phyloP scores from a whole-genome alignment of 148 eudicot species.

The Talinum fruticosum region DNA sequence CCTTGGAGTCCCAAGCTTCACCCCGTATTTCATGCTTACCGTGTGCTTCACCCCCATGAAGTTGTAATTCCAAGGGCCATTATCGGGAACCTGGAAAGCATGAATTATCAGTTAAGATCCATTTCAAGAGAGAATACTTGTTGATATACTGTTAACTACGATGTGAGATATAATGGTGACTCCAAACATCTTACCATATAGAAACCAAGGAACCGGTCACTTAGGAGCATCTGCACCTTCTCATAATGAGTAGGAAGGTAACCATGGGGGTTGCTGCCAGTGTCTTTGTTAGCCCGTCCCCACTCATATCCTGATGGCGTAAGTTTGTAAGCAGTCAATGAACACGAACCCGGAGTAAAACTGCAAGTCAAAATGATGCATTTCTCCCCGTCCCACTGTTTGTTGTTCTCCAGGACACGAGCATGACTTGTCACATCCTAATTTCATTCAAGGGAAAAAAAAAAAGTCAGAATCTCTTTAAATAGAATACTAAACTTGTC shows the following conservation, averaged over 20 bases:
- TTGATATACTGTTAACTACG: too few species aligned
- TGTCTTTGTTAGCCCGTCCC: conserved; percentile 89
- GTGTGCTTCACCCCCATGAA: conserved; percentile 98
- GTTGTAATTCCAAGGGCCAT: conserved; percentile 93
- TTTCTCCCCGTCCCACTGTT: conserved; percentile 97
- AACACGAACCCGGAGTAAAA: conserved; percentile 97
- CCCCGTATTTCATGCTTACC: conserved; percentile 75
- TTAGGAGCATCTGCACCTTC: conserved; percentile 98
- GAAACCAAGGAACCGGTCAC: conserved; percentile 98
- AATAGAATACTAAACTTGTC: background rate
- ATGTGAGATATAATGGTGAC: too few species aligned
- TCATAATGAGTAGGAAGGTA: conserved; percentile 94
- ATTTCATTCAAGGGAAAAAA: background rate
- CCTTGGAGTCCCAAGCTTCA: conserved; percentile 83
- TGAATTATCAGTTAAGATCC: background rate
- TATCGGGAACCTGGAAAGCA: conserved; percentile 66
- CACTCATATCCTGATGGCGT: conserved; percentile 96
- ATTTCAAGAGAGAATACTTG: too few species aligned
- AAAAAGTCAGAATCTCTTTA: background rate
- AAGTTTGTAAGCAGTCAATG: conserved; percentile 93
- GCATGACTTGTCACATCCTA: conserved; percentile 93
- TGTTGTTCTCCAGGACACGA: conserved; percentile 76
- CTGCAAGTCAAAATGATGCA: conserved; percentile 95
- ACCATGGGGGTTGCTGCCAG: conserved; percentile 86
- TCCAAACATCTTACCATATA: conserved; percentile 70